Evolutionary conservation across 2,329 filamentous ascomycete species (phyloP), one percentile per base, ranked within the genome.

Genomic region (Juglanconis oblonga): DNA sequence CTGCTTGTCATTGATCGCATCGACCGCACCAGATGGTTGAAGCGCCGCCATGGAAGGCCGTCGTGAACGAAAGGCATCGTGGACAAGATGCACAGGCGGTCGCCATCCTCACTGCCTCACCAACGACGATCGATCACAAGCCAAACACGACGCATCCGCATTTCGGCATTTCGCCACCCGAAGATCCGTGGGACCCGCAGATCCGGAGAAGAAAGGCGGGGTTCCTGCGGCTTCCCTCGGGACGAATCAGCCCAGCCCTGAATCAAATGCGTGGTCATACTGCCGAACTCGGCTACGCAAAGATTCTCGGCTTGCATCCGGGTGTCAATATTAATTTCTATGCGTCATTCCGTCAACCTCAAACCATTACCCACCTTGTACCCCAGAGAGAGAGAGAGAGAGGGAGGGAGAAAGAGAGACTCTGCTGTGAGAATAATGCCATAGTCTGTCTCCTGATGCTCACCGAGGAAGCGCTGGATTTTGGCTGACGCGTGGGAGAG

Each of bases 371-470:
- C 24, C 24, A 24, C 24, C 24, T 24, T 24, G 24, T 24, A 2
- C 24, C 24, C 24, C 24, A 24, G 24, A 24, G 24, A 24, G 24
- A 24, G 24, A 24, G n/a, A n/a, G n/a, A n/a, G 17, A 24, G 17
- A 24, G 17, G 17, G 17, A 24, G 17, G 17, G 17, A 24, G 17
- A 24, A 24, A 24, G 17, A 24, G 17, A 24, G 17, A 24, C 17
- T 24, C 33, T 47, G 33, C 44, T 24, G 33, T 24, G 44, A 48
- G 32, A 33, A 55, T 33, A 50, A 50, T 51, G 55, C 45, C 55
- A 57, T 57, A 57, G 55, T 33, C 47, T 31, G 55, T 33, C 47
- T 31, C 40, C 55, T 57, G 24, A 57, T 57, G 55, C 55, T 31
- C 55, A 40, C 35, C 36, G 29, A 51, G 8, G 35, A 51, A 44